Conservation (phyloP, 805 yeast species). For the Blastobotrys parvus region DNA sequence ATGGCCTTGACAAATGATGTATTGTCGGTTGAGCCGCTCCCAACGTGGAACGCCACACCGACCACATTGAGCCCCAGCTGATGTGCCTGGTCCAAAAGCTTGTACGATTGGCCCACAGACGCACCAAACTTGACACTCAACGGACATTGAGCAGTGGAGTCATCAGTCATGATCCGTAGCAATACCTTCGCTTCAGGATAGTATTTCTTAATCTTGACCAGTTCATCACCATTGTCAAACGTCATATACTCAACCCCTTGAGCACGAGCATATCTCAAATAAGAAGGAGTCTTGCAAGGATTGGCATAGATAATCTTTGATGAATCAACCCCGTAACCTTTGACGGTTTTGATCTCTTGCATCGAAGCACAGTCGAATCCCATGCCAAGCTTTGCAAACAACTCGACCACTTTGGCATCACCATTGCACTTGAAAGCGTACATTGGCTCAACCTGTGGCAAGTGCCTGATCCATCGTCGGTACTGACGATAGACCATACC, state of each 20-base stretch:
- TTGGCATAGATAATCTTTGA: constrained; percentile 78
- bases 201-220: constrained; percentile 56
- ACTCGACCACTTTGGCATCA: constrained; percentile 47
- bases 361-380: constrained; percentile 93
- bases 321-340: constrained; percentile 55
- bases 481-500: constrained; percentile 59
- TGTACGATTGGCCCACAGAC: constrained; percentile 42
- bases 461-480: constrained; percentile 49
- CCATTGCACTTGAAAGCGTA: constrained; percentile 96
- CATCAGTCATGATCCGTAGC: constrained; percentile 83
- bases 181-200: constrained; percentile 67
- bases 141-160: constrained; percentile 76
- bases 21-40: constrained; percentile 82
- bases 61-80: constrained; percentile 53
- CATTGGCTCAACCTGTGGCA: constrained; percentile 77
- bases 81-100: constrained; percentile 53
- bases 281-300: constrained; percentile 87
- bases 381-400: constrained; percentile 54
- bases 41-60: constrained; percentile 94
- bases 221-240: constrained; percentile 81
- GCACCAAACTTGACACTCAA: constrained; percentile 89
- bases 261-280: constrained; percentile 58
- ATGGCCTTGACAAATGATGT: constrained; percentile 62
- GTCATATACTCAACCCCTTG: constrained; percentile 64
- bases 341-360: constrained; percentile 61